Evolutionary conservation across 2,329 filamentous ascomycete species (phyloP).

Genomic region (Acrocalymma vagum): DNA sequence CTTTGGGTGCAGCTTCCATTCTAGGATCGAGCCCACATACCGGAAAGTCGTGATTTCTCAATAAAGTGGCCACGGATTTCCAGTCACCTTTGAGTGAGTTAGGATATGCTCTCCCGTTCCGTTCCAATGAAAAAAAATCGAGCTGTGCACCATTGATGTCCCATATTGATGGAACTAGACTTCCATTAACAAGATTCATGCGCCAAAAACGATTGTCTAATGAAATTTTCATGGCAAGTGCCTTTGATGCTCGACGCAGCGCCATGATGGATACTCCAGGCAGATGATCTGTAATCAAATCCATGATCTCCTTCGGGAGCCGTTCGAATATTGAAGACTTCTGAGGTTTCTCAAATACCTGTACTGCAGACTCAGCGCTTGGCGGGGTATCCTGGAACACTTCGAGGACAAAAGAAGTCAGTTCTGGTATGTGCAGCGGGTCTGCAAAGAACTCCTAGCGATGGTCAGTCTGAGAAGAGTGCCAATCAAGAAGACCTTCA

Average conservation of each 20-base stretch:
- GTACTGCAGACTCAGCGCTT: neutral
- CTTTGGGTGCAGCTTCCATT: slow-evolving; percentile 20
- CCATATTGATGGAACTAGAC: slow-evolving; percentile 32
- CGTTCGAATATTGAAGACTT: slow-evolving; percentile 17
- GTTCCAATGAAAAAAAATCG: too few species aligned
- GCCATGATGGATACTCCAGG: slow-evolving; percentile 20
- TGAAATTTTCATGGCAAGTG: slow-evolving; percentile 22
- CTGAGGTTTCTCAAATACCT: neutral
- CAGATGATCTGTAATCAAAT: slow-evolving; percentile 23
- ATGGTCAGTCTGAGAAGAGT: slow-evolving; percentile 1
- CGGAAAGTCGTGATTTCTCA: slow-evolving; percentile 23
- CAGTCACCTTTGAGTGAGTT: slow-evolving; percentile 21
- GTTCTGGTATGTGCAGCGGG: slow-evolving; percentile 19
- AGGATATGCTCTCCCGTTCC: slow-evolving; percentile 4
- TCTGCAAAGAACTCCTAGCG: slow-evolving; percentile 33
- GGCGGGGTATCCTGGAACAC: slow-evolving; percentile 20
- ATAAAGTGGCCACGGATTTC: slow-evolving; percentile 21
- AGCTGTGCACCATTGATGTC: slow-evolving; percentile 27
- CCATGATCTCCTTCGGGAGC: slow-evolving; percentile 27
- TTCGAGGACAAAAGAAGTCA: slow-evolving; percentile 15
- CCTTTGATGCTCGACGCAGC: slow-evolving; percentile 27
- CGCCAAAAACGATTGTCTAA: slow-evolving; percentile 37
- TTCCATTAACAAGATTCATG: slow-evolving; percentile 25
- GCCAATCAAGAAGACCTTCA: slow-evolving; percentile 1
- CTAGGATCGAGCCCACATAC: slow-evolving; percentile 15